A percentile compares a stretch with the other conserved stretches of the same genome.
Conservation (phyloP, 441 rosid genomes). For the Theobroma grandiflorum region DNA sequence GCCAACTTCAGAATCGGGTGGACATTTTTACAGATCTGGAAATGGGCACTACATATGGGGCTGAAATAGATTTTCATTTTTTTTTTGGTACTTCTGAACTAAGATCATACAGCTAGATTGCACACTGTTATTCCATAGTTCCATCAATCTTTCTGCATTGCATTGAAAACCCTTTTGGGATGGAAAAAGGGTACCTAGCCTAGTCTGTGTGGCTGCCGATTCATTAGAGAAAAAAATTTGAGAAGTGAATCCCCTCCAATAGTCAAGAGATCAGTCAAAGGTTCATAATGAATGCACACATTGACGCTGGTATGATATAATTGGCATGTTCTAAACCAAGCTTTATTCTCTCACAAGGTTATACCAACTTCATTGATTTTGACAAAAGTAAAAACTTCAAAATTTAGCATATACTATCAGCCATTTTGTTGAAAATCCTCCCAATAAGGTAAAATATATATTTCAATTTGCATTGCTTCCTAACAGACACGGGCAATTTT, state of each 20-base stretch:
- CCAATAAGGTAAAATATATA: background rate
- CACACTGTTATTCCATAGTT: no score
- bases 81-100: background rate
- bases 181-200: no score
- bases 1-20: background rate
- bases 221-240: background rate
- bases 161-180: no score
- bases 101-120: no score
- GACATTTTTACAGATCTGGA: background rate
- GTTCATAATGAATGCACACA: background rate
- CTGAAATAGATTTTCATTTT: background rate
- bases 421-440: background rate
- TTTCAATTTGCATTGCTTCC: background rate
- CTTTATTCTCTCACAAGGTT: background rate
- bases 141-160: no score
- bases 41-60: background rate
- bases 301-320: slow-evolving; percentile 2
- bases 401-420: background rate
- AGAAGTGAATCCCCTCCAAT: background rate
- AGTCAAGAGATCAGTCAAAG: background rate
- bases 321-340: background rate
- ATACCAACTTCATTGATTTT: background rate
- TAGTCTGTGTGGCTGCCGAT: no score
- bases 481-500: background rate
- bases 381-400: background rate